These are phyloP conservation scores for Westerdykella aurantiaca DNA, from an alignment of 2,329 filamentous ascomycete genomes.

Conservation along the genomic window DNA sequence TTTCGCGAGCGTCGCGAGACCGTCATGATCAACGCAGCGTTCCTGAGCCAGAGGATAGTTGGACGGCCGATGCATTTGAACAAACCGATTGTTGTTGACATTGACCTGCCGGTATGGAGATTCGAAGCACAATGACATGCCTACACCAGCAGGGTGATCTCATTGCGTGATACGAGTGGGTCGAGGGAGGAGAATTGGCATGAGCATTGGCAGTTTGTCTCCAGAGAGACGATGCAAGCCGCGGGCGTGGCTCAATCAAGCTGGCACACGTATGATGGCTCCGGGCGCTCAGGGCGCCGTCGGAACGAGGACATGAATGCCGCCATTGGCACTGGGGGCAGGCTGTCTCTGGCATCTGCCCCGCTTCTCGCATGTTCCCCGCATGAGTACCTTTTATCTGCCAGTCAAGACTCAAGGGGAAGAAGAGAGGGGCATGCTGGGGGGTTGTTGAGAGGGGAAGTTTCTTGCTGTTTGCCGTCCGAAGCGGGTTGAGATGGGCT, in stretches of 20 bases:
- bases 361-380: conserved; percentile 18
- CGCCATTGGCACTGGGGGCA: conserved; percentile 9
- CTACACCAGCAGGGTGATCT: conserved; percentile 19
- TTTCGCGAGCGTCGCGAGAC: conserved; percentile 55
- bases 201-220: neutral
- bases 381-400: conserved; percentile 20
- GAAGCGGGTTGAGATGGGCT: too few relatives aligned
- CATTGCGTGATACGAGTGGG: conserved; percentile 8
- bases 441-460: too few relatives aligned
- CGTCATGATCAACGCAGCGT: conserved; percentile 73
- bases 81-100: conserved; percentile 77
- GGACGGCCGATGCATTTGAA: conserved; percentile 58
- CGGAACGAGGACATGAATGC: conserved; percentile 2
- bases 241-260: conserved; percentile 10
- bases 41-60: conserved; percentile 59
- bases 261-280: conserved; percentile 10
- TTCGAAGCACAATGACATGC: conserved; percentile 15
- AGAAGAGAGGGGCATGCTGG: neutral
- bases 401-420: conserved; percentile 18
- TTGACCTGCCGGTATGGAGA: conserved; percentile 61
- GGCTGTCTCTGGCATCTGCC: conserved; percentile 9
- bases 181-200: neutral
- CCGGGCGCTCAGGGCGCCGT: conserved; percentile 3
- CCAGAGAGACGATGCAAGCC: neutral
- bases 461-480: too few relatives aligned